A percentile compares a stretch with the other conserved stretches of the same genome.
Conservation (phyloP, 805 yeast genomes). For the Yamadazyma tumulicola region DNA sequence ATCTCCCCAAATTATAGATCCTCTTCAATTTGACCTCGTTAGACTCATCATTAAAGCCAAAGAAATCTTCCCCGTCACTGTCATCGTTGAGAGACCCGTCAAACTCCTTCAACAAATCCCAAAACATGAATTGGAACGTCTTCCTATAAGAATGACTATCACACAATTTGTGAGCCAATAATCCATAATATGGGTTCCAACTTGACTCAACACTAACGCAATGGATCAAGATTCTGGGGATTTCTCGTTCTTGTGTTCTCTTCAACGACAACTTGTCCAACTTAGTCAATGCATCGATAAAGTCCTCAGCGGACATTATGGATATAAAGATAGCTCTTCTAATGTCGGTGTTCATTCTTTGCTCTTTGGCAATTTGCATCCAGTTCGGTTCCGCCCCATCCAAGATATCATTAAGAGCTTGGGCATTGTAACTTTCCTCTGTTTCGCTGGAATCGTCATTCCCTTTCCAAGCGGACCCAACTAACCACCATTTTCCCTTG, state of each 20-base stretch:
- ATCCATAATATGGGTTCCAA: constrained; percentile 87
- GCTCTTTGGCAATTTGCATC: constrained; percentile 79
- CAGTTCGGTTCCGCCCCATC: constrained; percentile 80
- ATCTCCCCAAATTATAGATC: constrained; percentile 70
- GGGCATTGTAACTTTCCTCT: constrained; percentile 28
- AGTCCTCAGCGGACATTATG: constrained; percentile 93
- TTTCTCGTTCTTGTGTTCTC: constrained; percentile 77
- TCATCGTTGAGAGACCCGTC: constrained; percentile 46
- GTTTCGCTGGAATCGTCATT: constrained; percentile 22
- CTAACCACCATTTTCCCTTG: constrained; percentile 98
- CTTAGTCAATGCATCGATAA: constrained; percentile 78
- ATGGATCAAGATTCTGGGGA: constrained; percentile 80
- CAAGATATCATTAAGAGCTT: constrained; percentile 54
- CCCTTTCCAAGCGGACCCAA: constrained; percentile 97
- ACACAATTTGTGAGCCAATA: constrained; percentile 74
- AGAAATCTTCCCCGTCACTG: constrained; percentile 36
- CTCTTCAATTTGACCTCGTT: constrained; percentile 58
- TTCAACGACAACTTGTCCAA: constrained; percentile 77
- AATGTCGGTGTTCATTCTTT: constrained; percentile 93
- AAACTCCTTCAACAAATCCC: constrained; percentile 78
- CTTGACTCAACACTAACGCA: constrained; percentile 80
- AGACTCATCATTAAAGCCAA: constrained; percentile 36
- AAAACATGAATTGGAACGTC: constrained; percentile 81
- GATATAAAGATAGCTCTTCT: constrained; percentile 92
- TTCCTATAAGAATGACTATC: constrained; percentile 71